These are phyloP conservation scores for Cryptosporidium meleagridis DNA, from an alignment of 169 alveolate species.

Conservation along the genomic window DNA sequence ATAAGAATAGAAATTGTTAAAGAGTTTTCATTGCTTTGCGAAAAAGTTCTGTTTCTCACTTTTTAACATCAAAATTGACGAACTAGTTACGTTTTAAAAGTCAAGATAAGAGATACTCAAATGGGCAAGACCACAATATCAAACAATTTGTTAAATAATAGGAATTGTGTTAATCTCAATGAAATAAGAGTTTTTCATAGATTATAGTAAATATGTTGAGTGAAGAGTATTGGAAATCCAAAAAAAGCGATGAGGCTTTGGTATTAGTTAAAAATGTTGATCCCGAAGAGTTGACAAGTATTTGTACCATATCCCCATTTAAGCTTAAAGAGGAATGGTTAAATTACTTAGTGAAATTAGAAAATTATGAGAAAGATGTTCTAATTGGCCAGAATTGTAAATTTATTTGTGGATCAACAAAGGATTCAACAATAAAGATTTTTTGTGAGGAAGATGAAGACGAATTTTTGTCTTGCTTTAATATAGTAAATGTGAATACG, in stretches of 20 bases:
- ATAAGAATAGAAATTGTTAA: background rate
- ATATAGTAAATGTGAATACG: slow-evolving; percentile 22
- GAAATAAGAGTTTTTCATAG: background rate
- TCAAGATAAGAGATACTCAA: background rate
- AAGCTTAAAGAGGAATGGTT: slow-evolving; percentile 44
- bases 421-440: slow-evolving; percentile 8
- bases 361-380: slow-evolving; percentile 8
- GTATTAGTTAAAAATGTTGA: slow-evolving; percentile 18
- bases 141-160: background rate
- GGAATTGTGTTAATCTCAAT: background rate
- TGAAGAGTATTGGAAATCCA: background rate
- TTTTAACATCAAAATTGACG: too few relatives aligned
- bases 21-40: background rate
- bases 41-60: too few relatives aligned
- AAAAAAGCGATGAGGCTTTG: slow-evolving; percentile 7
- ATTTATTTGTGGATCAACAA: slow-evolving; percentile 27
- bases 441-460: slow-evolving; percentile 27
- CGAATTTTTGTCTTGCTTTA: slow-evolving; percentile 31
- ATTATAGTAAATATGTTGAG: background rate
- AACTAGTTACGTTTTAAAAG: background rate
- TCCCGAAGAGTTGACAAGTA: slow-evolving; percentile 21
- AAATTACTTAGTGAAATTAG: slow-evolving; percentile 35
- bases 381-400: background rate
- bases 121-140: background rate
- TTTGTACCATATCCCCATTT: slow-evolving; percentile 46